Base-by-base conservation (phyloP, 106 monocot genomes). In the Agapanthus africanus region DNA sequence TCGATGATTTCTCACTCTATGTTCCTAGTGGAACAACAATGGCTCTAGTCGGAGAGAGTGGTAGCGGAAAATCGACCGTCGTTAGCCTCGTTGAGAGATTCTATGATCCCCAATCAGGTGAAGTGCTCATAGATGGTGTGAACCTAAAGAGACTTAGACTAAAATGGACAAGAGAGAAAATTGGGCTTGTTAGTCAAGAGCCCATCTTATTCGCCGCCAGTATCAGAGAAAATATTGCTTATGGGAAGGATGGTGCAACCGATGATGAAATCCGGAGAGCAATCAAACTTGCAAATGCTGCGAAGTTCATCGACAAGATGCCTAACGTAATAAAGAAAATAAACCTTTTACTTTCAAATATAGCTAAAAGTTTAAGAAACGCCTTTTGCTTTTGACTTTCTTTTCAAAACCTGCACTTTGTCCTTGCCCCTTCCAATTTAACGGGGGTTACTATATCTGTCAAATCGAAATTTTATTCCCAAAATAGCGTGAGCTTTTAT, bases 1-100 rank as follows among this genome's bases (percentile, higher is more conserved):
- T 93, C 50, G 41, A 72, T 65, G 84, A 82, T 0, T 86, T 93
- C 67, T 93, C 93, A 1, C 74, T 93, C 71, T 21, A 32, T 33
- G 76, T 93, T 21, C 64, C 75, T 10, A 86, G 77, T 40, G 89
- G 89, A 1, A 80, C 75, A 33, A 86, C 79, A 14, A 74, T 82
- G 76, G 89, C 93, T 44, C 70, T 93, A 18, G 93, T 93, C 8
- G 93, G 93, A 56, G 89, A 83, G 64, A 93, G 93, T 51, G 93
- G 93, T 10, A 89, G 84, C 26, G 93, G 93, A 4, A 93, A 93
- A 30, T 93, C 93, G 21, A 93, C 91, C 27, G 90, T 90, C 18
- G 70, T 90, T 32, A 81, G 79, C 57, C 57, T 90, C 33, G 76
- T 90, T 10, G 80, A 91, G 73, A 82, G 91, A 40, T 91, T 91